Percentiles rank a stretch among this genome's conserved stretches.
phyloP scores from a whole-genome alignment of 768 basidiomycete species.

The Leucogyrophana mollusca region DNA sequence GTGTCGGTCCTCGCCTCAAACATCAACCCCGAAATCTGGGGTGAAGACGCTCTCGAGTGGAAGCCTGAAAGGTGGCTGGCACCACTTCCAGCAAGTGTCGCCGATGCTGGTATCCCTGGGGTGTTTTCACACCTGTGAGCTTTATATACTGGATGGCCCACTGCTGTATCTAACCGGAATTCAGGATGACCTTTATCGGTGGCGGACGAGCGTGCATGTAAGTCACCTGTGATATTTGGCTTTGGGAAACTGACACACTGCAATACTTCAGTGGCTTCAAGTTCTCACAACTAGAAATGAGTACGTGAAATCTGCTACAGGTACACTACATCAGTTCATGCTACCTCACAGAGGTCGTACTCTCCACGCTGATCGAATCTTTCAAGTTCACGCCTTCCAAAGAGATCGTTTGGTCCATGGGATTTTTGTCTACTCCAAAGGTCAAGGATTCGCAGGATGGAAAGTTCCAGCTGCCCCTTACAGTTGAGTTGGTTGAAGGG shows the following conservation, averaged over 20 bases:
- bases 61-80: conserved; percentile 51
- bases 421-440: neutral
- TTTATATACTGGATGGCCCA: no score
- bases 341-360: neutral
- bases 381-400: neutral
- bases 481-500: neutral
- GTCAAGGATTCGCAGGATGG: neutral
- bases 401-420: neutral
- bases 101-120: conserved; percentile 40
- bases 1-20: conserved; percentile 39
- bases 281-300: conserved; percentile 51
- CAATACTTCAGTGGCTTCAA: conserved; percentile 34
- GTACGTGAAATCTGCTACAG: conserved; percentile 23
- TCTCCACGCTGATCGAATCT: neutral
- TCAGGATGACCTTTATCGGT: conserved; percentile 56
- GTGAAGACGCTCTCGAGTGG: conserved; percentile 46
- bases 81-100: conserved; percentile 35
- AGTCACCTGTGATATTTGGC: conserved; percentile 6
- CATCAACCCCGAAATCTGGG: conserved; percentile 44
- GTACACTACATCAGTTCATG: neutral
- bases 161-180: neutral
- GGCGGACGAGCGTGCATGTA: conserved; percentile 55
- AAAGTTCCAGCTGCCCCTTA: neutral
- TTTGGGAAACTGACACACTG: no score
- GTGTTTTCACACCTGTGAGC: conserved; percentile 45